Conservation (phyloP, 805 yeast genomes). For the Zygosaccharomyces bisporus region DNA sequence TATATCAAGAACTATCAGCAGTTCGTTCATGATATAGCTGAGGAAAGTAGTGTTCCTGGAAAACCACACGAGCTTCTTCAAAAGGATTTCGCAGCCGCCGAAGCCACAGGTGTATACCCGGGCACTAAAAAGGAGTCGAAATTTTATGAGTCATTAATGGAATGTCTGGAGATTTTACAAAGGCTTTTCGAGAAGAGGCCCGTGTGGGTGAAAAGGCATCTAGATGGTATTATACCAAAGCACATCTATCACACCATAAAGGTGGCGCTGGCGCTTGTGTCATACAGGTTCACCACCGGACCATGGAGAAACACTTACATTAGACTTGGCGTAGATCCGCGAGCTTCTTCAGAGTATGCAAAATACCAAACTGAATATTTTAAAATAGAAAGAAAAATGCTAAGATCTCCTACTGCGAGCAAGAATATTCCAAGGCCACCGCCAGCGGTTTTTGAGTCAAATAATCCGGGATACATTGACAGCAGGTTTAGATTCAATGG, state of each 20-base stretch:
- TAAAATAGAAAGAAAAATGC: constrained; percentile 36
- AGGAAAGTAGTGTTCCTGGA: constrained; percentile 45
- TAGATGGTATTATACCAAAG: constrained; percentile 51
- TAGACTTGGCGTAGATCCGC: constrained; percentile 75
- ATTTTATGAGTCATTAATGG: constrained; percentile 30
- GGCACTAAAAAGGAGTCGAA: constrained; percentile 35
- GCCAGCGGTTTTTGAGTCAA: constrained; percentile 32
- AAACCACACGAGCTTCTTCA: constrained; percentile 49
- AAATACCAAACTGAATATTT: constrained; percentile 83
- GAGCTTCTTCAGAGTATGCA: constrained; percentile 49
- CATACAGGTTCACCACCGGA: constrained; percentile 80
- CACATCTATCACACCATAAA: constrained; percentile 46
- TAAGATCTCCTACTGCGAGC: constrained; percentile 26
- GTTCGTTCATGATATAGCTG: constrained; percentile 44
- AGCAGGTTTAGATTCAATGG: constrained; percentile 68
- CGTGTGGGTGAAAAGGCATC: constrained; percentile 77
- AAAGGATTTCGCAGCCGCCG: constrained; percentile 41
- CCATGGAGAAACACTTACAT: constrained; percentile 93
- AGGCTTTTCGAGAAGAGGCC: constrained; percentile 67
- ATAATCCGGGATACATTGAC: constrained; percentile 38
- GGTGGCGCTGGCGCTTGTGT: constrained; percentile 77
- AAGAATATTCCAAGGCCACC: constrained; percentile 34
- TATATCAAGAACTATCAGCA: constrained; percentile 43
- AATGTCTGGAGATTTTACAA: constrained; percentile 33
- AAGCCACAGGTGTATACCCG: constrained; percentile 32